Base-by-base conservation (phyloP, 306 rosid genomes). In the Coriaria nepalensis region DNA sequence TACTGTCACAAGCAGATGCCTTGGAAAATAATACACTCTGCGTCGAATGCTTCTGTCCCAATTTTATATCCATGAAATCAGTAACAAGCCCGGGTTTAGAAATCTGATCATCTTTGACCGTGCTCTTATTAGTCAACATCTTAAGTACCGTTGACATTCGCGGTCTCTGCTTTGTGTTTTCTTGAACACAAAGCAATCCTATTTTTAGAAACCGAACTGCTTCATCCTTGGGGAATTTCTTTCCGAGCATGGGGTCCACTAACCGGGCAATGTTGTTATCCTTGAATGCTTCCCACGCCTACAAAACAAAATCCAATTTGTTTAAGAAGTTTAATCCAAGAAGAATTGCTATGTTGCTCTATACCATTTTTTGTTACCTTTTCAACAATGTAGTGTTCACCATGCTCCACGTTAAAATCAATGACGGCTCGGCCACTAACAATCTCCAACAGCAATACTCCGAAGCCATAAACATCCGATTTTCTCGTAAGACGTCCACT, bases 391-490 rank as follows among this genome's bases (percentile, higher is more conserved):
- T 77, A 76, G 40, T 73, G 79, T 48, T 85, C 92, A 4, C 46
- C 73, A 29, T 13, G 70, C 52, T 85, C 83, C 55, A 69, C 50
- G 68, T 58, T 70, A 4, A 81, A 67, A 61, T 69, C 82, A 13
- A 90, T 78, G 48, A 72, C 75, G 1, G 74, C 65, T 12, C 61
- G 65, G 42, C 95, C 98, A 5, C 73, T 85, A 0, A 90, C 76
- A 60, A 85, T 78, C 65, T 82, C 87, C 10, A 90, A 53, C 5
- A 90, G 66, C 40, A 90, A 60, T 10, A 90, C 87, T 34, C 98
- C 95, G 4, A 81, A 90, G 69, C 98, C 79, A 20, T 90, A 90
- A 43, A 85, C 76, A 68, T 90, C 98, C 45, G 98, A 81, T 68
- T 85, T 90, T 56, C 96, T 53, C 2, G 95, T 81, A 62, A 90